These are phyloP conservation scores for Austroboletus festivus DNA, from an alignment of 768 basidiomycete genomes.

Conservation along the genomic window DNA sequence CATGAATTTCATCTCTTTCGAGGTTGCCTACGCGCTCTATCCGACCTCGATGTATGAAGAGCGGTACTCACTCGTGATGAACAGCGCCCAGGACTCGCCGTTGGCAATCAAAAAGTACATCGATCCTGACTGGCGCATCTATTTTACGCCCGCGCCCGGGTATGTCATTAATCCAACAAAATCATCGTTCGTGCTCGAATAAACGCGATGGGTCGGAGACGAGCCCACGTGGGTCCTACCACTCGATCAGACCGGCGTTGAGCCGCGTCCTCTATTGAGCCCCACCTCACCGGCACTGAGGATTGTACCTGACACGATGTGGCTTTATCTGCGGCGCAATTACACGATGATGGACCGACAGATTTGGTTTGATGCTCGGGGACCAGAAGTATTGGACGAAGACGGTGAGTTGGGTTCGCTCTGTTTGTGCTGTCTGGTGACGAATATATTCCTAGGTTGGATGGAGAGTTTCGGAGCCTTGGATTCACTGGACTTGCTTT, in stretches of 20 bases:
- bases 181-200: conserved; percentile 17
- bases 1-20: conserved; percentile 39
- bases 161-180: neutral
- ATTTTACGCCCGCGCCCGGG: conserved; percentile 1
- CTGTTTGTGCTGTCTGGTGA: too few species aligned
- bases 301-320: too few species aligned
- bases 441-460: too few species aligned
- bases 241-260: conserved; percentile 21
- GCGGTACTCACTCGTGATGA: conserved; percentile 23
- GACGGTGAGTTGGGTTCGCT: too few species aligned
- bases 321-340: too few species aligned
- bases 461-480: too few species aligned
- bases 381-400: too few species aligned
- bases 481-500: too few species aligned
- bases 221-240: conserved; percentile 29
- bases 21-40: conserved; percentile 40
- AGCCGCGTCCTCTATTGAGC: conserved; percentile 9
- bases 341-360: too few species aligned
- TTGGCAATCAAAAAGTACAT: conserved; percentile 33
- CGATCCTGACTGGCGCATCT: conserved; percentile 32
- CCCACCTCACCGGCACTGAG: too few species aligned
- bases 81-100: conserved; percentile 2
- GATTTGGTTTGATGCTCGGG: too few species aligned
- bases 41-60: conserved; percentile 40
- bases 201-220: conserved; percentile 33